phyloP scores from a whole-genome alignment of 768 basidiomycete species.

The Boletus edulis region DNA sequence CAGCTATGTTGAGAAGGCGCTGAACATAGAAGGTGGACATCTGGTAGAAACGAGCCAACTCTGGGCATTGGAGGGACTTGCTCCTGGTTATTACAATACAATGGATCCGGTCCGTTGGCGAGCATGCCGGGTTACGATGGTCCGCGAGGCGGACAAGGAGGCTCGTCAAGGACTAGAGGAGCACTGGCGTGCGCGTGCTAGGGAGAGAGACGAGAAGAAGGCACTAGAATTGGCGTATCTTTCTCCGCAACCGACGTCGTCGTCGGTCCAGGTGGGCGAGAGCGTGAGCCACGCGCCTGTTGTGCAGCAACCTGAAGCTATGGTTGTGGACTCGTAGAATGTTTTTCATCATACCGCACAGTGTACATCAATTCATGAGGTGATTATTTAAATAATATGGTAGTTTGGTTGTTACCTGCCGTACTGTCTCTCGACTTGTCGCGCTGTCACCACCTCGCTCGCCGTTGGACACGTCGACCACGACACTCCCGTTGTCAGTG shows the following conservation, averaged over 20 bases:
- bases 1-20: constrained; percentile 38
- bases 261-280: background rate
- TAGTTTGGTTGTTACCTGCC: constrained; percentile 23
- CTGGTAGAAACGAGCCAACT: constrained; percentile 49
- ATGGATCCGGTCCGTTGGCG: constrained; percentile 68
- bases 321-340: constrained; percentile 19
- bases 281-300: background rate
- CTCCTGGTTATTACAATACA: constrained; percentile 62
- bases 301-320: constrained; percentile 4
- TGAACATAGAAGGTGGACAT: constrained; percentile 35
- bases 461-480: constrained; percentile 13
- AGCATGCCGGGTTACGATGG: constrained; percentile 49
- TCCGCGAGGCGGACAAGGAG: constrained; percentile 57
- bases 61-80: constrained; percentile 71
- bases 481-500: background rate
- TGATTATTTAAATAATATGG: background rate
- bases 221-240: constrained; percentile 16
- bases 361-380: background rate
- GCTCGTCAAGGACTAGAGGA: constrained; percentile 43
- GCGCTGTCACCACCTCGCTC: constrained; percentile 11
- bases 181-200: constrained; percentile 34
- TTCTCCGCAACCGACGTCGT: constrained; percentile 6
- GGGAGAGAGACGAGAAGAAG: constrained; percentile 27
- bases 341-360: no score
- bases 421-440: constrained; percentile 13